Evolutionary conservation across 192 early-diverging fungal genomes (phyloP), one percentile per base, ranked within the genome.

Genomic region (Coemansia asiatica): DNA sequence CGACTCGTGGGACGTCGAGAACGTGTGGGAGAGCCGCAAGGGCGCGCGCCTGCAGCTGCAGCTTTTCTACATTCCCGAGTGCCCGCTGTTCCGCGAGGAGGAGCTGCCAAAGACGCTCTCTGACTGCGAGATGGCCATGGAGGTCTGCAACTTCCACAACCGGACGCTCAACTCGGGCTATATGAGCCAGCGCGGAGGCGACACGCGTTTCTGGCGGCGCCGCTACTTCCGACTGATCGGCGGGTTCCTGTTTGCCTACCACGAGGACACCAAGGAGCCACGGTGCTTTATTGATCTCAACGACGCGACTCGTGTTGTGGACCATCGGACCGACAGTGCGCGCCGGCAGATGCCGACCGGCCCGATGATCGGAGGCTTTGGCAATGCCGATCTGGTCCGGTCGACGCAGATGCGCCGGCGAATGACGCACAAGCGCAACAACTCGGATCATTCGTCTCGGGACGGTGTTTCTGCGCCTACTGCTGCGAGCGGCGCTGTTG

Each of bases 161-260:
- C 69, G 72, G 50, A 84, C 76, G 27, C 72, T 78, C 40, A 78
- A 69, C 69, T 75, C 76, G 6, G 83, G 83, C 16, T 84, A 67
- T 33, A 75, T 84, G 67, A 76, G 79, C 75, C 80, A 82, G 75
- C 67, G 83, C 6, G 83, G 83, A 53, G 75, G 80, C 44, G 83
- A 81, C n/a, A 79, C 72, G 29, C 69, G 76, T 12, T 84, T 84
- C 70, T 84, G 83, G 83, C 83, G 83, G 1, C 79, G 83, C 12
- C 75, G 83, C 26, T 82, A 82, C 57, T 84, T 82, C 55, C 61
- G 75, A 26, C 76, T 81, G 19, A 76, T 79, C 16, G 83, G 83
- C 55, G 75, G 79, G 1, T 82, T 79, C 53, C 60, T 84, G 54
- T 74, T 84, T 62, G 83, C 83, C 0, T 84, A 79, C 71, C 83